Base-by-base conservation (phyloP, 192 early-diverging fungal genomes). In the Coemansia sp. region DNA sequence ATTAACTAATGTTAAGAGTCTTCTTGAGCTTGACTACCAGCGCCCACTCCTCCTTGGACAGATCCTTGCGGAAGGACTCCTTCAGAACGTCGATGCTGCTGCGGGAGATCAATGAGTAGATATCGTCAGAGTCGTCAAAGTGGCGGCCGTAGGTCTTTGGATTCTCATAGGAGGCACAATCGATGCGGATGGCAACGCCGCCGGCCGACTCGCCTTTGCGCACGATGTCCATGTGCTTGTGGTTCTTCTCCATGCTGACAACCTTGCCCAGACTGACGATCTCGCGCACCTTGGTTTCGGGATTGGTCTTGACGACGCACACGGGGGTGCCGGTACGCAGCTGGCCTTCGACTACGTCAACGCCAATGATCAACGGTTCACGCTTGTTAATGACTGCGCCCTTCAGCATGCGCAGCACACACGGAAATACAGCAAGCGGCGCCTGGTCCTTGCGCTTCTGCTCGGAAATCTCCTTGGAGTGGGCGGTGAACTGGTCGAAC, bases 341-440 rank as follows among this genome's bases (percentile, higher is more conserved):
- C 61, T 85, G 82, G 48, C 98, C 98, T 73, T 97, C 96, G 13
- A 91, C 54, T n/a, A 98, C 92, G 78, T 99, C 98, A 16, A 94
- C 90, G 73, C 96, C 98, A 57, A 99, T 86, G 62, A 98, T 88
- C 66, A 99, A 93, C 54, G 98, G 98, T 47, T 93, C 88, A 66
- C 92, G 88, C 84, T 95, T 95, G 78, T 97, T 98, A 82, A 98
- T 93, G n/a, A 96, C 87, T 13, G 89, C 90, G 18, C 90, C 91
- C 18, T 92, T 90, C 19, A 98, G 87, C 84, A 98, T 97, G 67
- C 88, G 86, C 49, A 98, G 70, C 32, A 93, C 74, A 78, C 93
- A 95, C n/a, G 98, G 98, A 90, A 97, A 99, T n/a, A 99, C 88
- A 16, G 96, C 98, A 36, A 87, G 83, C 18, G 94, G 90, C 5